A percentile compares a stretch with the other conserved stretches of the same genome.
Conservation (phyloP, 345 rosid species). For the Moricandia arvensis region DNA sequence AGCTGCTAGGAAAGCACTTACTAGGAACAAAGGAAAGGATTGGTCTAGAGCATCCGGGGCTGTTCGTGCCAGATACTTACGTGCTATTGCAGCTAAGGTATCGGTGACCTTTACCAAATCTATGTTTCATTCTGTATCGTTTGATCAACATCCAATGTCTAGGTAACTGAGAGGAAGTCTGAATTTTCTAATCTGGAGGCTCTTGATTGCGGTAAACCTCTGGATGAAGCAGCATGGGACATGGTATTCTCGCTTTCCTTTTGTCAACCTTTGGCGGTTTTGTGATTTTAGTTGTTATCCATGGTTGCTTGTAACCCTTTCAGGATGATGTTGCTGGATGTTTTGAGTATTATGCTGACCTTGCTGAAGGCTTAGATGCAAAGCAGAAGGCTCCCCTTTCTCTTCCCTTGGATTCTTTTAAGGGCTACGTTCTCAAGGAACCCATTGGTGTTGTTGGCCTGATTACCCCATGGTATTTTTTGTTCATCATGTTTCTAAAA, state of each 20-base stretch:
- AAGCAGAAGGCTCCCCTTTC: constrained; percentile 84
- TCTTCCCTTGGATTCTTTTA: constrained; percentile 81
- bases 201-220: constrained; percentile 88
- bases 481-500: not conserved
- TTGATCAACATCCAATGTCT: constrained; percentile 18
- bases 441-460: constrained; percentile 94
- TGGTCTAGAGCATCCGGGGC: constrained; percentile 85
- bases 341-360: constrained; percentile 92
- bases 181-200: constrained; percentile 83
- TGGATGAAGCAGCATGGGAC: constrained; percentile 93
- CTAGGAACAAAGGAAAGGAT: constrained; percentile 69
- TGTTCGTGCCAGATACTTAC: constrained; percentile 82
- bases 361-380: constrained; percentile 92
- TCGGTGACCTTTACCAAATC: not conserved
- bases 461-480: constrained; percentile 89
- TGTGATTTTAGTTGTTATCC: constrained; percentile 18
- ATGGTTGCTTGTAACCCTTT: constrained; percentile 32
- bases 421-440: constrained; percentile 73
- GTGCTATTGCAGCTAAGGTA: constrained; percentile 98
- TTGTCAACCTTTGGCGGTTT: not conserved
- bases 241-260: constrained; percentile 48
- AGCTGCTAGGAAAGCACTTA: constrained; percentile 76
- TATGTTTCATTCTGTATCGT: not conserved
- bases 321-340: constrained; percentile 99
- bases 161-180: constrained; percentile 81